A percentile compares a stretch with the other conserved stretches of the same genome.
phyloP scores from a whole-genome alignment of 768 basidiomycete species.

The Asterophora parasitica region DNA sequence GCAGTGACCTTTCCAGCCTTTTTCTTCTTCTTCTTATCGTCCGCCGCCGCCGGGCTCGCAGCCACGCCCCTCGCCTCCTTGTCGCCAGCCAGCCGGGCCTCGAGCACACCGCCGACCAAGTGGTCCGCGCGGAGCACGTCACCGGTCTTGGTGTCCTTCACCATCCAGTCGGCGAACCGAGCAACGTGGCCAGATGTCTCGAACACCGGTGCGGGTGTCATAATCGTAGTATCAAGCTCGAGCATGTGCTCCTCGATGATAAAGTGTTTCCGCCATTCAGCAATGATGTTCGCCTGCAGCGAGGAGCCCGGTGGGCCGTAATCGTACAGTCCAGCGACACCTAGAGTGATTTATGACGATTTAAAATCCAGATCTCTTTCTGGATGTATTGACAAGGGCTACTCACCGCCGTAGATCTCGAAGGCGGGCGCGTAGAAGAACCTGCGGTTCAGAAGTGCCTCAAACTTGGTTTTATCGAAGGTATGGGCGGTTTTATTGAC shows the following conservation, averaged over 20 bases:
- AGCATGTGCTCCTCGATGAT: constrained; percentile 99
- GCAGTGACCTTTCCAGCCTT: constrained; percentile 63
- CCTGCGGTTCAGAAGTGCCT: constrained; percentile 79
- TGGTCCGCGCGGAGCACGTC: constrained; percentile 97
- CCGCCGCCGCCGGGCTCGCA: constrained; percentile 51
- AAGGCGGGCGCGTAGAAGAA: constrained; percentile 99
- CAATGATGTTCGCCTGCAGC: constrained; percentile 93
- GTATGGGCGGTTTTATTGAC: constrained; percentile 82
- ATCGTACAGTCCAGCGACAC: constrained; percentile 96
- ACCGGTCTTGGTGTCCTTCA: constrained; percentile 91
- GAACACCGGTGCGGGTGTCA: constrained; percentile 92
- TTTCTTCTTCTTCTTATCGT: constrained; percentile 76
- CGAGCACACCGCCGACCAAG: constrained; percentile 87
- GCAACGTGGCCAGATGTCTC: constrained; percentile 98
- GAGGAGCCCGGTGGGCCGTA: constrained; percentile 96
- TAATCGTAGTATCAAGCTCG: constrained; percentile 96
- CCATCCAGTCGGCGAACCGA: constrained; percentile 99
- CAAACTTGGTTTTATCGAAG: constrained; percentile 84
- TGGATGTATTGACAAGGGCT: not conserved
- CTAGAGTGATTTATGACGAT: constrained; percentile 32
- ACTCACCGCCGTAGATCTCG: constrained; percentile 95
- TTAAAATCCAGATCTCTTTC: not conserved
- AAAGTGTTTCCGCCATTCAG: constrained; percentile 96
- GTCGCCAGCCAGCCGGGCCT: constrained; percentile 86
- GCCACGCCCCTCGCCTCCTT: constrained; percentile 78